Evolutionary conservation across 441 rosid genomes (phyloP).

Genomic region (Geranium incanum): DNA sequence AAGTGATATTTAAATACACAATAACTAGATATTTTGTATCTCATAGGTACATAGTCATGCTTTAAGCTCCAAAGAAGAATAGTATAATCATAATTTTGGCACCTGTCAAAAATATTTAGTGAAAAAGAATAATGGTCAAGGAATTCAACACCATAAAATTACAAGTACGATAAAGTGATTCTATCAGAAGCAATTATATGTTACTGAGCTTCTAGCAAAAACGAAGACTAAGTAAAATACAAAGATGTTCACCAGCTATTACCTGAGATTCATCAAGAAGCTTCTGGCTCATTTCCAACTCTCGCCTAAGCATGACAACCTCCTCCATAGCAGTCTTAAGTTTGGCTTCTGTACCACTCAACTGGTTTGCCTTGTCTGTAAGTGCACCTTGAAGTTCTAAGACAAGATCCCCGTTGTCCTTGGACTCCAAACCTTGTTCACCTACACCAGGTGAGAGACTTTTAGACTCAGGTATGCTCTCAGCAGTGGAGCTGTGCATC

Average conservation of each 20-base stretch:
- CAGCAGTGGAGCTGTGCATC: conserved; percentile 76
- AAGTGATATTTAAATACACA: not conserved
- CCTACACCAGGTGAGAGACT: conserved; percentile 38
- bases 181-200: no score
- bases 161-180: not conserved
- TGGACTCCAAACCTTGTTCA: conserved; percentile 35
- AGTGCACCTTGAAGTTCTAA: conserved; percentile 51
- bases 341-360: conserved; percentile 59
- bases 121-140: not conserved
- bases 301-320: conserved; percentile 53
- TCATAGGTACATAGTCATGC: not conserved
- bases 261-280: conserved; percentile 99
- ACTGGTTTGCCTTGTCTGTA: conserved; percentile 50
- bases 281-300: conserved; percentile 67
- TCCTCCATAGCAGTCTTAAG: conserved; percentile 66
- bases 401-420: conserved; percentile 33
- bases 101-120: not conserved
- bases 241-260: no score
- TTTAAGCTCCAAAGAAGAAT: not conserved
- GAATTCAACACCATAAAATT: not conserved
- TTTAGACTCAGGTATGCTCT: conserved; percentile 55
- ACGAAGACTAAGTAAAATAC: no score
- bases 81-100: not conserved
- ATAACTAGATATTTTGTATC: not conserved
- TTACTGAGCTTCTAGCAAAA: no score